Evolutionary conservation across 106 monocot genomes (phyloP).

Genomic region (Phalaenopsis equestris): DNA sequence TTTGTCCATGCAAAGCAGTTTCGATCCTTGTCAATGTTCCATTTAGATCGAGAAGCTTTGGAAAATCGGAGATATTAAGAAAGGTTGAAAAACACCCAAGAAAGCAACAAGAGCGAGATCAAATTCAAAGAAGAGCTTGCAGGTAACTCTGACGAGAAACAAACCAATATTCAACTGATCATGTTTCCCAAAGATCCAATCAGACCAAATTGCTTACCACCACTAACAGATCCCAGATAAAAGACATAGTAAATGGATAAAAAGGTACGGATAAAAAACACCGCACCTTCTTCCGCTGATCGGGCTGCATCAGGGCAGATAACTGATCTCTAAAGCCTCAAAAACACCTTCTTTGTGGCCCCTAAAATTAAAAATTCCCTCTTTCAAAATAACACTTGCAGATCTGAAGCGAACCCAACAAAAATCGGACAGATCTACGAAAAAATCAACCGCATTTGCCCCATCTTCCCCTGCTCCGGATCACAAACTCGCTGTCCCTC

Average conservation of each 20-base stretch:
- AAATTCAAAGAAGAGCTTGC: background rate
- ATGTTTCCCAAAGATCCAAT: background rate
- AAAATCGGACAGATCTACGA: constrained; percentile 2
- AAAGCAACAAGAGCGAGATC: background rate
- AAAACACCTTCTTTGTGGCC: background rate
- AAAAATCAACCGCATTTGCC: constrained; percentile 37
- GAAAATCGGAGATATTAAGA: background rate
- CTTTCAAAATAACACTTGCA: background rate
- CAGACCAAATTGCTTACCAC: background rate
- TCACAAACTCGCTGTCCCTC: constrained; percentile 22
- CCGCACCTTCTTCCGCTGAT: constrained; percentile 18
- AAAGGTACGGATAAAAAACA: constrained; percentile 1
- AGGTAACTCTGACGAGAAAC: background rate
- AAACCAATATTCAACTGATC: background rate
- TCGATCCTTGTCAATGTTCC: background rate
- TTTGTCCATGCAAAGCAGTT: background rate
- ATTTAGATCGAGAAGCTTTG: background rate
- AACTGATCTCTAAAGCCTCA: background rate
- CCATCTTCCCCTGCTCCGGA: constrained; percentile 25
- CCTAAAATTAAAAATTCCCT: background rate
- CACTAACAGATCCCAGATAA: background rate
- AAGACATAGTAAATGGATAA: background rate
- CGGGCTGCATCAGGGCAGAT: constrained; percentile 16
- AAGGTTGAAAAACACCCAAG: background rate
- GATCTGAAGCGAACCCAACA: background rate